A percentile compares a stretch with the other conserved stretches of the same genome.
Evolutionary conservation across 169 alveolate species (phyloP).

Genomic region (Eimeria acervulina): DNA sequence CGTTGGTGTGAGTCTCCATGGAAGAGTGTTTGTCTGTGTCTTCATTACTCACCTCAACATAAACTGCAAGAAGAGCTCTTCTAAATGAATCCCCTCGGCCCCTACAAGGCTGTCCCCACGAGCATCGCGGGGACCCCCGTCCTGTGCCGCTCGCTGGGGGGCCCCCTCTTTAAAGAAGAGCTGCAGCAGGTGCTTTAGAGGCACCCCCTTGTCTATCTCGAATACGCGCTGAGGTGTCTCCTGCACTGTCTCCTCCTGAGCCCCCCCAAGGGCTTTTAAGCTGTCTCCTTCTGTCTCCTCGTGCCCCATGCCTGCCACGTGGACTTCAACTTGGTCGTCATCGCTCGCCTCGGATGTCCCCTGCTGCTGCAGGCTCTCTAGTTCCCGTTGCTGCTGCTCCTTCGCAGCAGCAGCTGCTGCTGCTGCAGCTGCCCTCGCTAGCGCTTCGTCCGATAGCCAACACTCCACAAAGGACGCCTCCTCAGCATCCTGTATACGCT

Average conservation of each 20-base stretch:
- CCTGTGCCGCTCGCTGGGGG: background rate
- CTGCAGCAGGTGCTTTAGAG: conserved; percentile 17
- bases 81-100: background rate
- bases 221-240: background rate
- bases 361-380: conserved; percentile 27
- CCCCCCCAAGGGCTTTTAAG: background rate
- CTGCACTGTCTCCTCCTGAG: background rate
- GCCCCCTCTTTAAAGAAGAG: conserved; percentile 17
- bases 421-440: conserved; percentile 53
- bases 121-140: background rate
- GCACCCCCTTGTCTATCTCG: background rate
- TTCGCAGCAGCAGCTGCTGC: conserved; percentile 59
- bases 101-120: background rate
- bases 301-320: conserved; percentile 34
- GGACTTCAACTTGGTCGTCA: conserved; percentile 36
- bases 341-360: conserved; percentile 2
- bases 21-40: background rate
- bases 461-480: background rate
- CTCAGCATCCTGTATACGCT: background rate
- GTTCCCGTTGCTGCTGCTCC: background rate
- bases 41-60: background rate
- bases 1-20: background rate
- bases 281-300: conserved; percentile 33
- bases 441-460: conserved; percentile 69
- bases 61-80: background rate